Base-by-base conservation (phyloP, 2,329 filamentous ascomycete species). In the Hyphodiscus sp. region DNA sequence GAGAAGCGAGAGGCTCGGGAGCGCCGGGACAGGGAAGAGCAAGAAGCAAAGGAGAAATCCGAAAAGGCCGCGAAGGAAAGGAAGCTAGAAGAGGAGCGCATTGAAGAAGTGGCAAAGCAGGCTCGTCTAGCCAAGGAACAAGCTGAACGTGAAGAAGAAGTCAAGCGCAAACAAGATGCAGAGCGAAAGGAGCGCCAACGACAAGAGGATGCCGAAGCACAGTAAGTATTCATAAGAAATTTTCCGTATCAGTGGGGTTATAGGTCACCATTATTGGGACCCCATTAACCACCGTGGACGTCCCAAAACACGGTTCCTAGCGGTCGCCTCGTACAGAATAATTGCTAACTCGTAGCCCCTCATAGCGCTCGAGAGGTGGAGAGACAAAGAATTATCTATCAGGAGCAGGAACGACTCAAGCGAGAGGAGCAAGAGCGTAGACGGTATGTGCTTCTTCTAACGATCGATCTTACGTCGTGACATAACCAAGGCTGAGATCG, bases 401-500 rank as follows among this genome's bases (percentile, higher is more conserved):
- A 59, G 8, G 65, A 67, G 45, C 70, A 71, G 49, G 66, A 68
- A 52, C 54, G 56, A 60, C 53, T 61, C 2, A 59, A 64, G 62
- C 52, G 69, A 68, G 61, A 72, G 70, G 61, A 73, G 70, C 70
- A 70, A 51, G 63, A 66, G 51, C 64, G 64, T 10, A 57, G 70
- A 29, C 59, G 58, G 45, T 26, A 26, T 26, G 23, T 26, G 23
- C 23, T 26, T 26, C 23, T 26, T 26, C 23, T 26, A 8, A 26
- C 23, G 8, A 26, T 26, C 23, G 23, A 26, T 26, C 23, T 26
- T 8, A 26, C 23, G 8, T 26, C 4, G 4, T 26, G 23, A 8
- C 4, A 26, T 26, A 26, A 26, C 23, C 23, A 8, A 26, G 23
- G 23, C 23, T 8, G n/a, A 26, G 8, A 26, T 26, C 8, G 8